phyloP scores from a whole-genome alignment of 2,329 filamentous ascomycete genomes.

The Microascus cirrosus region DNA sequence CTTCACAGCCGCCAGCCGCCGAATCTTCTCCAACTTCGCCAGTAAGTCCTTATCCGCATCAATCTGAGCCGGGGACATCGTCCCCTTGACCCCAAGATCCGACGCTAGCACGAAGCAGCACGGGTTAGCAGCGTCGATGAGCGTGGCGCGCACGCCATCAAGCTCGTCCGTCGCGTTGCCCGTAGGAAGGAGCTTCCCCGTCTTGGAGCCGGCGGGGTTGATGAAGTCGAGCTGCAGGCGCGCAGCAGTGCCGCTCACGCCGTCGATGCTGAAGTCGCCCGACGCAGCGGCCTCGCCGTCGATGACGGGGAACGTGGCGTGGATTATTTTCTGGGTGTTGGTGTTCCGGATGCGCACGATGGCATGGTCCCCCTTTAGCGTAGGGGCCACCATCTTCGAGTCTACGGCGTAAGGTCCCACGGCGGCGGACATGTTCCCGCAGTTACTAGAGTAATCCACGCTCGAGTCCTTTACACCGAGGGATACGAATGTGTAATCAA shows the following conservation, averaged over 20 bases:
- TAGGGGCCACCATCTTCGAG: constrained; percentile 27
- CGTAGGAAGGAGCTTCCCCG: constrained; percentile 49
- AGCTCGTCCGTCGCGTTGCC: constrained; percentile 41
- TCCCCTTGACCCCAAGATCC: constrained; percentile 36
- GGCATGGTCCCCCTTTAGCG: constrained; percentile 14
- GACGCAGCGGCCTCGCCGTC: constrained; percentile 31
- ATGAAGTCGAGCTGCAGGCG: constrained; percentile 50
- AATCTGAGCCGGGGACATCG: constrained; percentile 42
- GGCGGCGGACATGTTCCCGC: constrained; percentile 61
- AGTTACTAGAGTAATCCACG: constrained; percentile 60
- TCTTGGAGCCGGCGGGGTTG: constrained; percentile 51
- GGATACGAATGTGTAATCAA: constrained; percentile 63
- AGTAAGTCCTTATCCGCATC: constrained; percentile 31
- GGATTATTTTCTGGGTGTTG: constrained; percentile 56
- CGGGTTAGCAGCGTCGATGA: constrained; percentile 54
- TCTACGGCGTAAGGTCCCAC: constrained; percentile 57
- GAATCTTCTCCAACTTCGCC: constrained; percentile 40
- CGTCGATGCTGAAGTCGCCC: constrained; percentile 52
- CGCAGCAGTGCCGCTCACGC: constrained; percentile 47
- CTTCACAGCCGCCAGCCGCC: constrained; percentile 40
- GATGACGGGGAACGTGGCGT: constrained; percentile 41
- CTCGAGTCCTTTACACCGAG: constrained; percentile 49
- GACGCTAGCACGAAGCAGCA: constrained; percentile 48
- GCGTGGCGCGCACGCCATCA: constrained; percentile 36
- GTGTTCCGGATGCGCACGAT: constrained; percentile 57